phyloP scores from a whole-genome alignment of 2,329 filamentous ascomycete species.

The Colletotrichum truncatum region DNA sequence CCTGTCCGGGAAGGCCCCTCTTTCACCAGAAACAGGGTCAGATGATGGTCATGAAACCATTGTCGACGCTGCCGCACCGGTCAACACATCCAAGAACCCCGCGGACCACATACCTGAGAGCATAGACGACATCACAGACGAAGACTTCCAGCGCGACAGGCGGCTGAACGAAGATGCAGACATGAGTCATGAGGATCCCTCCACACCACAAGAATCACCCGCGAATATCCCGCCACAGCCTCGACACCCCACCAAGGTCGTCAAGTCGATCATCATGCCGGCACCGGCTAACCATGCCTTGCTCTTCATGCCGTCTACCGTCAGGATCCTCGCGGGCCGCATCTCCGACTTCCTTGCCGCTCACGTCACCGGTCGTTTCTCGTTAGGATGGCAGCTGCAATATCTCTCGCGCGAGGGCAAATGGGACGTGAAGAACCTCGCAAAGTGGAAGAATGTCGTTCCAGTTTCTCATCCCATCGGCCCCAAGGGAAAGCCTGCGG shows the following conservation, averaged over 20 bases:
- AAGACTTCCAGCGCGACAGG: conserved; percentile 45
- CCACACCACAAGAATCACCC: conserved; percentile 53
- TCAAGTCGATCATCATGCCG: conserved; percentile 78
- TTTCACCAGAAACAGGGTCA: conserved; percentile 20
- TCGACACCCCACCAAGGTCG: conserved; percentile 57
- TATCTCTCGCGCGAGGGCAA: conserved; percentile 90
- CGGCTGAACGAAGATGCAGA: conserved; percentile 41
- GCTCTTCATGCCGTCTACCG: conserved; percentile 80
- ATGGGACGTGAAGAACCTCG: conserved; percentile 97
- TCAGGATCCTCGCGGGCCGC: conserved; percentile 80
- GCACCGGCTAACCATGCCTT: conserved; percentile 84
- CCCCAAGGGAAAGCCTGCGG: conserved; percentile 47
- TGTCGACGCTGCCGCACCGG: conserved; percentile 58
- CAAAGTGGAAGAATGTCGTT: conserved; percentile 84
- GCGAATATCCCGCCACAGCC: conserved; percentile 56
- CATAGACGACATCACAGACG: conserved; percentile 48
- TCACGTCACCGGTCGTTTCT: conserved; percentile 80
- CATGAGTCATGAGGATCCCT: conserved; percentile 53
- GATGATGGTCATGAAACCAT: conserved; percentile 43
- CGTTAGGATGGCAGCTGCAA: conserved; percentile 89
- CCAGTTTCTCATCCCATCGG: conserved; percentile 84
- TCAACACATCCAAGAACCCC: conserved; percentile 45
- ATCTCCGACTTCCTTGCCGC: conserved; percentile 83
- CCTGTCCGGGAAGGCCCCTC: conserved; percentile 14
- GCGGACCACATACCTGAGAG: conserved; percentile 43